Conservation (phyloP, 257 asterid species). For the Nicotiana noctiflora region DNA sequence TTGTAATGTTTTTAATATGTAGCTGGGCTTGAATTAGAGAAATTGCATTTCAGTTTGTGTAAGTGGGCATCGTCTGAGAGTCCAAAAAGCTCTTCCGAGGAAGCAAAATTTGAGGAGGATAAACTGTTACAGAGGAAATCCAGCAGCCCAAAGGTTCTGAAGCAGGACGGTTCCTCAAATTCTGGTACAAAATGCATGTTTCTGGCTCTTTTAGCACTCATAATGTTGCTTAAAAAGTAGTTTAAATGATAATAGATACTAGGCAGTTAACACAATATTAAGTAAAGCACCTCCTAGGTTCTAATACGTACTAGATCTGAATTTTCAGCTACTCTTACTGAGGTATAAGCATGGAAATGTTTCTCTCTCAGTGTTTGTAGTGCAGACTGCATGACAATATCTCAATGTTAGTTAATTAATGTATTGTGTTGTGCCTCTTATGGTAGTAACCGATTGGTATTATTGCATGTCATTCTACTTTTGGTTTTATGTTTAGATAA, state of each 20-base stretch:
- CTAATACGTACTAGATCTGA: neutral
- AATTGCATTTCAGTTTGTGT: slow-evolving; percentile 46
- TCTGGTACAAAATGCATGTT: slow-evolving; percentile 17
- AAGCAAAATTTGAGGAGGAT: slow-evolving; percentile 43
- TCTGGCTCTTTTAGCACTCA: neutral
- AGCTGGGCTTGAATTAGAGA: slow-evolving; percentile 27
- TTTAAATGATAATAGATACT: neutral
- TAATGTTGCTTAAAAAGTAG: neutral
- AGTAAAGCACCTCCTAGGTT: neutral
- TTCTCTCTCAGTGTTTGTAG: neutral
- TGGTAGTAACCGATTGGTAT: too few species aligned
- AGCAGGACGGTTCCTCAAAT: slow-evolving; percentile 23
- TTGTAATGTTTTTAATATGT: neutral
- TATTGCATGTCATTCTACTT: too few species aligned
- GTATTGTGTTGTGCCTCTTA: too few species aligned
- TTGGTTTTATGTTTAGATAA: too few species aligned
- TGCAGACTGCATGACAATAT: neutral
- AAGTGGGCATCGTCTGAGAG: slow-evolving; percentile 56
- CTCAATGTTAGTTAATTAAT: too few species aligned
- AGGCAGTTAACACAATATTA: neutral
- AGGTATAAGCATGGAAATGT: neutral
- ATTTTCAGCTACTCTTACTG: neutral
- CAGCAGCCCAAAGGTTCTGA: slow-evolving; percentile 22
- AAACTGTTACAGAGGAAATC: slow-evolving; percentile 28
- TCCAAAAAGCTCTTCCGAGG: slow-evolving; percentile 28